phyloP scores from a whole-genome alignment of 495 filamentous ascomycete species.

The Podospora pseudopauciseta region DNA sequence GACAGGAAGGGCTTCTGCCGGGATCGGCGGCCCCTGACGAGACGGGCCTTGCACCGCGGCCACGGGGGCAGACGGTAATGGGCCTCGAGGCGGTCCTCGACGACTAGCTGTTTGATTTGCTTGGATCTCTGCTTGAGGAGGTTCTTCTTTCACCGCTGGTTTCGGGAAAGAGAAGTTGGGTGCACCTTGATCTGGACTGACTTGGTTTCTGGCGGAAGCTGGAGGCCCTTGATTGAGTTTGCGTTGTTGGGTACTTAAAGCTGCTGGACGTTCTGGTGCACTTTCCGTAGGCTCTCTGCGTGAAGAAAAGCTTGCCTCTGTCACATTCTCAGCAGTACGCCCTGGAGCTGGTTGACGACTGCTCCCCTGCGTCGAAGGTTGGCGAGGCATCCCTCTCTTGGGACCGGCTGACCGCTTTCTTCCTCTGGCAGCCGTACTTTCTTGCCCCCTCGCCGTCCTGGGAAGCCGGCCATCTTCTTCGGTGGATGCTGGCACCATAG shows the following conservation, averaged over 20 bases:
- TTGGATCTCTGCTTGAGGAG: background rate
- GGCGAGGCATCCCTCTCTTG: background rate
- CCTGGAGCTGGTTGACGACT: background rate
- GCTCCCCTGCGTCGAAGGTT: background rate
- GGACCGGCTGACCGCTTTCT: background rate
- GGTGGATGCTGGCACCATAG: background rate
- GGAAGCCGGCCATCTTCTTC: background rate
- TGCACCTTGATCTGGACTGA: constrained; percentile 1
- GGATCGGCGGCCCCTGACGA: background rate
- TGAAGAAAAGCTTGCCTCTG: background rate
- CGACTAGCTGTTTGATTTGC: background rate
- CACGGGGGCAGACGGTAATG: background rate
- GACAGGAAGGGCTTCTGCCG: background rate
- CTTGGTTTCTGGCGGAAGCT: background rate
- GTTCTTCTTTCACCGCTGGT: background rate
- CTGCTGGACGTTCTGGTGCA: background rate
- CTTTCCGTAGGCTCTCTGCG: background rate
- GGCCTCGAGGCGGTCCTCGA: background rate
- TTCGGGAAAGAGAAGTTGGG: constrained; percentile 12
- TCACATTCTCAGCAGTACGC: background rate
- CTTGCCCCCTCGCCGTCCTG: background rate
- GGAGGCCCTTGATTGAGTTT: background rate
- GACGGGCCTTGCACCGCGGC: background rate
- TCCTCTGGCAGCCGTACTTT: background rate
- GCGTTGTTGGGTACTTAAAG: constrained; percentile 1